phyloP scores from a whole-genome alignment of 129 eudicot genomes.

The Escallonia rubra region DNA sequence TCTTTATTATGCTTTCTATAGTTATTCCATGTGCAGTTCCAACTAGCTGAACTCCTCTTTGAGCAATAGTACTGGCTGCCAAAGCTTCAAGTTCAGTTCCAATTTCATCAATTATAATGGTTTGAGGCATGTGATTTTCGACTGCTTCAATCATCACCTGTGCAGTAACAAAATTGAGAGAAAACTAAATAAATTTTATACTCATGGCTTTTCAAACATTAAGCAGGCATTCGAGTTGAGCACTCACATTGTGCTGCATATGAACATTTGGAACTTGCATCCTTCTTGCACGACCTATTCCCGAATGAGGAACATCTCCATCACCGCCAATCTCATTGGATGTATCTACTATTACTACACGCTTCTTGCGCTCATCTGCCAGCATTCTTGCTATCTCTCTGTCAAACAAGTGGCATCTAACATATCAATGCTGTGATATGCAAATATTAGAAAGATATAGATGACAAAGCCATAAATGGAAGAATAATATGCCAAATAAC shows the following conservation, averaged over 20 bases:
- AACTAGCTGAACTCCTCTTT: conserved; percentile 98
- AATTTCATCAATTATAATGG: conserved; percentile 93
- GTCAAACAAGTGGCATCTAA: conserved; percentile 10
- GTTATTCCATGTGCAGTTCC: conserved; percentile 95
- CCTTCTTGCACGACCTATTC: conserved; percentile 96
- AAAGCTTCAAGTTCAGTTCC: conserved; percentile 96
- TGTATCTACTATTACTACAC: conserved; percentile 90
- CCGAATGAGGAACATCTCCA: conserved; percentile 97
- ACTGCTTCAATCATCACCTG: conserved; percentile 99
- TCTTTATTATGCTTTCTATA: conserved; percentile 81
- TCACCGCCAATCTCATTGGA: conserved; percentile 99
- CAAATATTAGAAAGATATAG: not conserved
- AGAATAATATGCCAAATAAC: not conserved
- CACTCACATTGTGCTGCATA: conserved; percentile 91
- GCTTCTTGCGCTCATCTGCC: conserved; percentile 86
- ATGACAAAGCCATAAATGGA: not conserved
- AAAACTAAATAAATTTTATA: not conserved
- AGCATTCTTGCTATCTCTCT: conserved; percentile 95
- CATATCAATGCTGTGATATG: not conserved
- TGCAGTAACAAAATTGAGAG: conserved; percentile 8
- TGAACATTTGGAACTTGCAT: conserved; percentile 99
- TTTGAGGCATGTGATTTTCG: conserved; percentile 95
- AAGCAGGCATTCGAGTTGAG: conserved; percentile 3
- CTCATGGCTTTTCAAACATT: too few relatives aligned
- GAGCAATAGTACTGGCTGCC: conserved; percentile 99